Percentiles rank a stretch among this genome's conserved stretches.
Conservation (phyloP, 2,329 filamentous ascomycete genomes). For the Beauveria varroae region DNA sequence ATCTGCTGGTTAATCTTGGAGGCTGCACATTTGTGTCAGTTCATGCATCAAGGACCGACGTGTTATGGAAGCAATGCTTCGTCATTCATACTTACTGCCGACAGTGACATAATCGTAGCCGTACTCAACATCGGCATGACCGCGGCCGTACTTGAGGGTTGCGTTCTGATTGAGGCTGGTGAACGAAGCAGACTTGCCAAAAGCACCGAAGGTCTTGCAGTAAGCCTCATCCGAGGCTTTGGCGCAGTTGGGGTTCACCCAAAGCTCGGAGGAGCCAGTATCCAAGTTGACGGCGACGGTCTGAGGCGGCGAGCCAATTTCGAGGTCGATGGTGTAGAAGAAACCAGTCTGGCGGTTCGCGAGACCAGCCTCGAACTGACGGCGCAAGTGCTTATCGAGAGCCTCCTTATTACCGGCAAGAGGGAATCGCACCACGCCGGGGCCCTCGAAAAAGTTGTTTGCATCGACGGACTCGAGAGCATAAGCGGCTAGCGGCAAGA, state of each 20-base stretch:
- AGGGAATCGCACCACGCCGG: slow-evolving; percentile 23
- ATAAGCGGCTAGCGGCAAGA: slow-evolving; percentile 21
- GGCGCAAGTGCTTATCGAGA: slow-evolving; percentile 21
- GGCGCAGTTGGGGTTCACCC: slow-evolving; percentile 34
- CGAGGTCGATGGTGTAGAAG: slow-evolving; percentile 32
- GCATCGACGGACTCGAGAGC: slow-evolving; percentile 13
- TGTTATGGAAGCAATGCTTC: not conserved
- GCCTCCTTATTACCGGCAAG: slow-evolving; percentile 22
- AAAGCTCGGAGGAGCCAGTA: slow-evolving; percentile 34
- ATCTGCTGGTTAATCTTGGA: slow-evolving; percentile 26
- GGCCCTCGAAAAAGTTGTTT: slow-evolving; percentile 10
- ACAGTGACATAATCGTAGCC: slow-evolving; percentile 26
- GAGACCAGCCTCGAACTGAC: slow-evolving; percentile 22
- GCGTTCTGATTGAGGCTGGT: slow-evolving; percentile 20
- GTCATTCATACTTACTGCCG: slow-evolving; percentile 22
- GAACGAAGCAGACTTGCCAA: slow-evolving; percentile 23
- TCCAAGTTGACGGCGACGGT: slow-evolving; percentile 32
- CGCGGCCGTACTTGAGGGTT: slow-evolving; percentile 25
- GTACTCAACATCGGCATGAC: slow-evolving; percentile 25
- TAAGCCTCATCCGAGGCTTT: slow-evolving; percentile 21
- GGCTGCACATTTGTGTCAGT: slow-evolving; percentile 14
- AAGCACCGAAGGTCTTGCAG: slow-evolving; percentile 24
- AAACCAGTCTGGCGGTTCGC: slow-evolving; percentile 22
- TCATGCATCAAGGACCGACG: too few relatives aligned
- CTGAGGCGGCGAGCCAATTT: slow-evolving; percentile 31